phyloP scores from a whole-genome alignment of 2,329 filamentous ascomycete species.

The Exophiala mesophila region DNA sequence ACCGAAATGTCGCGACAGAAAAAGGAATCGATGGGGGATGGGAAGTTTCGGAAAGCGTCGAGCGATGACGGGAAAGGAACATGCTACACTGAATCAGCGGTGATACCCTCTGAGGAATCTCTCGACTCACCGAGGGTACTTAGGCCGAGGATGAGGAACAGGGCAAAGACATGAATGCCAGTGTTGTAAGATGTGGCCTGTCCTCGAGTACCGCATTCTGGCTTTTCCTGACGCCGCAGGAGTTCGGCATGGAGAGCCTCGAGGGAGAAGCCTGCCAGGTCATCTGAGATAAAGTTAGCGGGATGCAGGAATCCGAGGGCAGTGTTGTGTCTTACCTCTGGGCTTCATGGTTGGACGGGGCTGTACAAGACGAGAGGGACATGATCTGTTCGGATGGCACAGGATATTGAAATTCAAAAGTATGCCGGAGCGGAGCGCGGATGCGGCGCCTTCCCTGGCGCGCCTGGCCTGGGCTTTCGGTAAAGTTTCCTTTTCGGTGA shows the following conservation, averaged over 20 bases:
- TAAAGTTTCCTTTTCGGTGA: too few relatives aligned
- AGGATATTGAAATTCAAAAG: too few relatives aligned
- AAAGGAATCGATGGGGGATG: constrained; percentile 57
- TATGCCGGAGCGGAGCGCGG: too few relatives aligned
- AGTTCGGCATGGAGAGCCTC: constrained; percentile 47
- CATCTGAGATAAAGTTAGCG: not conserved
- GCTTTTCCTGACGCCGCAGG: constrained; percentile 45
- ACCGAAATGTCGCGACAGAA: constrained; percentile 68
- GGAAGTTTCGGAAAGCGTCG: constrained; percentile 54
- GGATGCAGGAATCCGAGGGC: too few relatives aligned
- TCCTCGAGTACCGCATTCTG: constrained; percentile 46
- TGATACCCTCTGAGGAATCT: not conserved
- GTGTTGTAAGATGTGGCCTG: constrained; percentile 53
- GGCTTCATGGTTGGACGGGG: constrained; percentile 1
- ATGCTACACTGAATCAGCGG: constrained; percentile 45
- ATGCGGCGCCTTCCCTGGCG: too few relatives aligned
- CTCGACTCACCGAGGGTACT: constrained; percentile 51
- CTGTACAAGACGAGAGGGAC: too few relatives aligned
- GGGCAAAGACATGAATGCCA: constrained; percentile 60
- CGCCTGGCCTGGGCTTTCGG: too few relatives aligned
- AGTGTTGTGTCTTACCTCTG: not conserved
- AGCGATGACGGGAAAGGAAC: constrained; percentile 62
- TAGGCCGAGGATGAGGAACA: constrained; percentile 60
- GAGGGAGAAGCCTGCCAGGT: constrained; percentile 13
- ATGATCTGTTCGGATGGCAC: too few relatives aligned